phyloP scores from a whole-genome alignment of 2,329 filamentous ascomycete genomes.

The Microsporum ferrugineum region DNA sequence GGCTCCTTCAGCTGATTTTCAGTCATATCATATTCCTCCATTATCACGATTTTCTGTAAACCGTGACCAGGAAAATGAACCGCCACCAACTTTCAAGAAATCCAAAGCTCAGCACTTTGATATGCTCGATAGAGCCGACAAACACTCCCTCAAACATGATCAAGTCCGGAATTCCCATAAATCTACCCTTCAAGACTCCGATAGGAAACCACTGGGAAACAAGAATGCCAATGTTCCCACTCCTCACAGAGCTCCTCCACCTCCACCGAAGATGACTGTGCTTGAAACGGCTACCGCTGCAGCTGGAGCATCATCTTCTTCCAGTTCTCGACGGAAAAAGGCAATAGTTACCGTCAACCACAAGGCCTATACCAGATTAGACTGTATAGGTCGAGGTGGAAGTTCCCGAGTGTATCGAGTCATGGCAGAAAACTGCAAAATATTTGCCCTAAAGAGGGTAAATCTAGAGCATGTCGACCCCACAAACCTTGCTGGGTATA shows the following conservation, averaged over 20 bases:
- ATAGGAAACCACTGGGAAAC: slow-evolving; percentile 39
- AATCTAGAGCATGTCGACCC: slow-evolving; percentile 85
- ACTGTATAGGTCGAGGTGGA: slow-evolving; percentile 82
- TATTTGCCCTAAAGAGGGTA: slow-evolving; percentile 88
- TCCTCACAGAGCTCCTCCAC: slow-evolving; percentile 60
- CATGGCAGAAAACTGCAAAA: slow-evolving; percentile 91
- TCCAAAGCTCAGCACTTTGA: slow-evolving; percentile 46
- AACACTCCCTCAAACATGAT: slow-evolving; percentile 40
- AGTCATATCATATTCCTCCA: slow-evolving; percentile 46
- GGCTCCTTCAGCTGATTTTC: slow-evolving; percentile 24
- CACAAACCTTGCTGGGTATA: slow-evolving; percentile 69
- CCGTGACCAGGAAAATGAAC: slow-evolving; percentile 77
- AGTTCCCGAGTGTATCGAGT: slow-evolving; percentile 93
- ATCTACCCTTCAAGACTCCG: slow-evolving; percentile 38
- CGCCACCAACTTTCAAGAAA: slow-evolving; percentile 56
- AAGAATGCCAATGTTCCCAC: slow-evolving; percentile 65
- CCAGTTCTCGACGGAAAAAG: slow-evolving; percentile 62
- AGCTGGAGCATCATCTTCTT: slow-evolving; percentile 65
- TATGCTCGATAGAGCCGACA: slow-evolving; percentile 47
- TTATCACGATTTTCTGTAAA: slow-evolving; percentile 48
- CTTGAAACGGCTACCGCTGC: slow-evolving; percentile 80
- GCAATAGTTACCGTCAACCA: slow-evolving; percentile 82
- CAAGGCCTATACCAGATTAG: slow-evolving; percentile 78
- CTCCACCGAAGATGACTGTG: slow-evolving; percentile 92
- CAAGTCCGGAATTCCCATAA: slow-evolving; percentile 20